Percentiles rank a stretch among this genome's conserved stretches.
Evolutionary conservation across 108 stramenopile genomes (phyloP).

Genomic region (Fragilaria crotonensis): DNA sequence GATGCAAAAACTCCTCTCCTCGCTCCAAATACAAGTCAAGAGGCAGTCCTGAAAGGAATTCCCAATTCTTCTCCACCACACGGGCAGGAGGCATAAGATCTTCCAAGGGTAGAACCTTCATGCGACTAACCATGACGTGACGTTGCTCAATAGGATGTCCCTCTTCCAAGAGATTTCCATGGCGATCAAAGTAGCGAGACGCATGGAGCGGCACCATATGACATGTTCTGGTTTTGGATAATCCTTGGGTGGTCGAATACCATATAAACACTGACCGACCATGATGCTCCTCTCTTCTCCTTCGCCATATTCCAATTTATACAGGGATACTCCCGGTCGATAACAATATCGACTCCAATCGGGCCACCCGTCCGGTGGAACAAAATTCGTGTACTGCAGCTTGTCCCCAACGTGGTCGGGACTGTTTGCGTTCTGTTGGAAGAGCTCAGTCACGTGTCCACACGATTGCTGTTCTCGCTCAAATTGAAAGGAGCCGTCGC

Average conservation of each 20-base stretch:
- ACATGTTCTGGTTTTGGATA: conserved; percentile 3
- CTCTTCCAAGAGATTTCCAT: not conserved
- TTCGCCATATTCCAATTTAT: conserved; percentile 4
- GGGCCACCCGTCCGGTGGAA: conserved; percentile 17
- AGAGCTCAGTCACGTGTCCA: conserved; percentile 19
- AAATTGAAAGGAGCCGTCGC: conserved; percentile 28
- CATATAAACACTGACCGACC: conserved; percentile 16
- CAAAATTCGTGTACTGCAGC: conserved; percentile 25
- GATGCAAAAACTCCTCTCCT: not conserved
- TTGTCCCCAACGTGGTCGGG: conserved; percentile 15
- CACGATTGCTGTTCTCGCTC: conserved; percentile 13
- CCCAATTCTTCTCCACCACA: conserved; percentile 5
- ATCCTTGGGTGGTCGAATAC: conserved; percentile 12
- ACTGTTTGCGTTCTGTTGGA: conserved; percentile 1
- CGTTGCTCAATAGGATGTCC: conserved; percentile 1
- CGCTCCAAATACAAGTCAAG: not conserved
- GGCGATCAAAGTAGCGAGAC: conserved; percentile 14
- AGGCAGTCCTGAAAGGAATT: not conserved
- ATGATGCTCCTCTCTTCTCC: conserved; percentile 8
- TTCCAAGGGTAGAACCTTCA: conserved; percentile 14
- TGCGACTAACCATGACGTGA: conserved; percentile 15
- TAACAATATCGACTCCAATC: conserved; percentile 20
- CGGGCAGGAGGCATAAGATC: conserved; percentile 11
- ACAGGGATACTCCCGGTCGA: conserved; percentile 25
- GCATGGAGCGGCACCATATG: conserved; percentile 9